These are phyloP conservation scores for Parafenestella ontariensis DNA, from an alignment of 2,329 filamentous ascomycete genomes.

Conservation along the genomic window DNA sequence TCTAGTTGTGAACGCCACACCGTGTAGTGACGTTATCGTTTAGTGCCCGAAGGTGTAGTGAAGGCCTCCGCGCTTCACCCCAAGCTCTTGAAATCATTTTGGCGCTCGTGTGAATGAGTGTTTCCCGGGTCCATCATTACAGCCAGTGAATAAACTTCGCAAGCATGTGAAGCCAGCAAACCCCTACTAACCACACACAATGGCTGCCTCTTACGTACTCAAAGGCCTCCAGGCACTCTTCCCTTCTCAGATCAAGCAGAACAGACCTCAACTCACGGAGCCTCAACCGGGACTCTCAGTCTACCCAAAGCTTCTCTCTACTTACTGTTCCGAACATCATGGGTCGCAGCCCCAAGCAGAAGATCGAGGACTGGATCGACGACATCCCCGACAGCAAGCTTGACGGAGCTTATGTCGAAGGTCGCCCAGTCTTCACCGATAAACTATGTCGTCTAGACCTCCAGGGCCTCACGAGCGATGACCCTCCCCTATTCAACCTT, in stretches of 20 bases:
- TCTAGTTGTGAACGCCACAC: neutral
- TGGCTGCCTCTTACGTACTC: neutral
- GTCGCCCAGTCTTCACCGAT: neutral
- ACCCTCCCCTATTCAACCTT: neutral
- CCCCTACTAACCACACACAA: neutral
- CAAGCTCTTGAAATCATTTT: neutral
- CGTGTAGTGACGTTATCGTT: neutral
- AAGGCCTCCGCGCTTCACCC: neutral
- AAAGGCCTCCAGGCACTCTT: neutral
- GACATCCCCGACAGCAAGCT: constrained; percentile 4
- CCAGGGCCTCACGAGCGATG: neutral
- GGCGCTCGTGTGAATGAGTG: neutral
- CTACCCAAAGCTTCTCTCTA: neutral
- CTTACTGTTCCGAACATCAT: neutral
- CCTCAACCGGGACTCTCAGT: neutral
- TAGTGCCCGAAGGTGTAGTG: neutral
- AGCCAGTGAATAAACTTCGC: neutral
- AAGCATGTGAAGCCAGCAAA: neutral
- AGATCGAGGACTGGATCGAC: neutral
- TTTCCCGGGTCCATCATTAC: neutral
- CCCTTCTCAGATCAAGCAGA: neutral
- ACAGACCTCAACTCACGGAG: neutral
- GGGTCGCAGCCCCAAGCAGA: neutral
- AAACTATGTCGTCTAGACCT: neutral
- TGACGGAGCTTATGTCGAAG: neutral